A percentile compares a stretch with the other conserved stretches of the same genome.
These are phyloP conservation scores for Botryotinia narcissicola DNA, from an alignment of 2,329 filamentous ascomycete species.

Conservation along the genomic window DNA sequence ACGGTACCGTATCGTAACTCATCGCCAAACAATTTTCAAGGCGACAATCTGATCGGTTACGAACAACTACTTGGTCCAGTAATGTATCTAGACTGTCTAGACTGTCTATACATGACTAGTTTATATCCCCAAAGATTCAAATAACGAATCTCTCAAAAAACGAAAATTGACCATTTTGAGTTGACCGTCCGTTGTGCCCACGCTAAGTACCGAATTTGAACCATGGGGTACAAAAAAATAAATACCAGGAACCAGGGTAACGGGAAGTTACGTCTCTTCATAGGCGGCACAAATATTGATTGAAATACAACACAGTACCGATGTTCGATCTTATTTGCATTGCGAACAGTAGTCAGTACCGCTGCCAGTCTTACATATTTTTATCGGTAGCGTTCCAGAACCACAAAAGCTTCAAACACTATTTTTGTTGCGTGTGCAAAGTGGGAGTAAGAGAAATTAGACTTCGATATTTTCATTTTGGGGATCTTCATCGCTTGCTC, in stretches of 20 bases:
- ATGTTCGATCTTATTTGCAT: background rate
- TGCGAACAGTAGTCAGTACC: background rate
- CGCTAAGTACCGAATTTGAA: background rate
- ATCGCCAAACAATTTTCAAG: background rate
- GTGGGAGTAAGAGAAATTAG: slow-evolving; percentile 5
- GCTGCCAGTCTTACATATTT: background rate
- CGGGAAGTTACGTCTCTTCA: background rate
- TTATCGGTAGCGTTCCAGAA: background rate
- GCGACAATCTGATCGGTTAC: background rate
- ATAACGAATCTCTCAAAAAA: background rate
- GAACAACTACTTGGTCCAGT: background rate
- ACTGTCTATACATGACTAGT: background rate
- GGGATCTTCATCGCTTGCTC: slow-evolving; percentile 4
- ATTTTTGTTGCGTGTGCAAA: background rate
- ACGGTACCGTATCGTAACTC: background rate
- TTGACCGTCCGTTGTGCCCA: background rate
- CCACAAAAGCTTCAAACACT: background rate
- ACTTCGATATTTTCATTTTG: slow-evolving; percentile 2
- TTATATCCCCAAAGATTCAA: background rate
- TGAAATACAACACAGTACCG: background rate
- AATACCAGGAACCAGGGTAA: slow-evolving; percentile 1
- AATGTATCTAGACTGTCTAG: background rate
- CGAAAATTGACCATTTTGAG: background rate
- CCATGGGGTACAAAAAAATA: background rate
- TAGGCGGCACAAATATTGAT: background rate